Evolutionary conservation across 208 protist genomes (phyloP), one percentile per base, ranked within the genome.

Genomic region (Trypanosoma vivax): DNA sequence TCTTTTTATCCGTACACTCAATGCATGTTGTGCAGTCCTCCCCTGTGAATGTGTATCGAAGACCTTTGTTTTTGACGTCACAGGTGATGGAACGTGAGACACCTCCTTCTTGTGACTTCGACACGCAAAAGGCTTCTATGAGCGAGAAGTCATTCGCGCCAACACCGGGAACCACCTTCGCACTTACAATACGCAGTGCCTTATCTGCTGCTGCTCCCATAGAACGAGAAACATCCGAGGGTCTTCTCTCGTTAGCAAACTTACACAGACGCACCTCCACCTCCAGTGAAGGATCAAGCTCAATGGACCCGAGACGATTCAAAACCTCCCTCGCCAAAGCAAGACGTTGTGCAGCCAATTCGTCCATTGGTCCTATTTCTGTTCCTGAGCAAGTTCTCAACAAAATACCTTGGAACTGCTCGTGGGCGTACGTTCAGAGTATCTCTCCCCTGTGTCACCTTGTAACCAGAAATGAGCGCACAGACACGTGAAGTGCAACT

Each of bases 181-280:
- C 46, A 25, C 55, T 33, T 10, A 60, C 52, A 40, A 59, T 33
- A 6, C 43, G 49, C 30, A 62, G 10, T 25, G 29, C 19, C 21
- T 31, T 34, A 38, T 39, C 33, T 1, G 11, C 1, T 5, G 43
- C 14, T n/a, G 16, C 19, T 1, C 1, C 14, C 0, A 33, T 27
- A n/a, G 31, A 2, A 4, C 5, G 11, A 28, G 4, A 28, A 1
- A 16, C 4, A 28, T 31, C 16, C 19, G 19, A n/a, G 30, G 30
- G 11, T 19, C 19, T 24, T 37, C 31, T n/a, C 13, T 30, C 28
- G n/a, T 50, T 27, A 4, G 14, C 37, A 23, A 85, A 62, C 10
- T 35, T 50, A 45, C 83, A 88, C 10, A 92, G 56, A 2, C 84
- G 79, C 9, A 76, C 62, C 58, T 92, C 80, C 16, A 92, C 49